These are phyloP conservation scores for Flaveria robusta DNA, from an alignment of 129 eudicot species.

Conservation along the genomic window DNA sequence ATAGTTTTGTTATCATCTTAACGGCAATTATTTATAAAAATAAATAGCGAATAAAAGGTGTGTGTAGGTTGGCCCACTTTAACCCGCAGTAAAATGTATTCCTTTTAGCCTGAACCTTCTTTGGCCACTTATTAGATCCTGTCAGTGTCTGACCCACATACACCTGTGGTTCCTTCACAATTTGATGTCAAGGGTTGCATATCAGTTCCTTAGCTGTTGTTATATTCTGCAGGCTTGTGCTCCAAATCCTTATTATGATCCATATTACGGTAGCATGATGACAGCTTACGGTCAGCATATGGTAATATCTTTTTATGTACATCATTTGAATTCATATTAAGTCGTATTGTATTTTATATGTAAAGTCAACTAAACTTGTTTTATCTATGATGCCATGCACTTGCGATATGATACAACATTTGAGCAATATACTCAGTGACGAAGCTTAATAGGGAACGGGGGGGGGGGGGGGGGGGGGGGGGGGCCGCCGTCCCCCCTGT, in stretches of 20 bases:
- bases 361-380: not conserved
- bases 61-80: not conserved
- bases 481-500: too few species aligned
- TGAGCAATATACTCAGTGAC: not conserved
- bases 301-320: conserved; percentile 40
- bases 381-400: not conserved
- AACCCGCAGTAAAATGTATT: not conserved
- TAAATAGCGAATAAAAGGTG: not conserved
- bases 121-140: not conserved
- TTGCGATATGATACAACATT: not conserved
- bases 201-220: not conserved
- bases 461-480: too few species aligned
- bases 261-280: conserved; percentile 78
- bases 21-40: not conserved
- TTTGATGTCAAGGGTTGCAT: conserved; percentile 12
- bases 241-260: conserved; percentile 63
- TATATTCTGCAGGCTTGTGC: conserved; percentile 64
- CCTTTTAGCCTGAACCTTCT: not conserved
- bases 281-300: conserved; percentile 75
- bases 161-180: not conserved
- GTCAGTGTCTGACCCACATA: not conserved
- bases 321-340: not conserved
- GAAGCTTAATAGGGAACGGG: too few species aligned
- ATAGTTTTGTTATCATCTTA: not conserved
- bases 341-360: not conserved